phyloP scores from a whole-genome alignment of 1,284 basidiomycete species.

The Heterobasidion parviporum region DNA sequence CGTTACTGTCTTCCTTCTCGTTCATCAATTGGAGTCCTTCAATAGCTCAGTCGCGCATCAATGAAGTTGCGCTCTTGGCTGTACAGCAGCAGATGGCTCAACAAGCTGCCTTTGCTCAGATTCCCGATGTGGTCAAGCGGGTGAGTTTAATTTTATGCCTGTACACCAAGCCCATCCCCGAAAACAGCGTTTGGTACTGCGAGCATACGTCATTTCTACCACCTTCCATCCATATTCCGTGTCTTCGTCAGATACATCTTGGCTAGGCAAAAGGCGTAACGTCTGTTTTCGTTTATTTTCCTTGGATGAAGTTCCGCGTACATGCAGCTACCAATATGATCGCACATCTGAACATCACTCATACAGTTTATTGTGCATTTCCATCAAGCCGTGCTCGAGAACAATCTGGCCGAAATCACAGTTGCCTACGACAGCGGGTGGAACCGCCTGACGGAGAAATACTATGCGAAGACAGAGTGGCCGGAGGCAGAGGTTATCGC shows the following conservation, averaged over 20 bases:
- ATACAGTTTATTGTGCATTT: slow-evolving; percentile 84
- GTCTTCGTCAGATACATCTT: no score
- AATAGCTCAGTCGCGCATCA: slow-evolving; percentile 46
- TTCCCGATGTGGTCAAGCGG: slow-evolving; percentile 75
- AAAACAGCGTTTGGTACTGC: no score
- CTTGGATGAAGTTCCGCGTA: no score
- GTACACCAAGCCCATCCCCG: no score
- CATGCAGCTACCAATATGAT: no score
- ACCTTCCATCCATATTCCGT: no score
- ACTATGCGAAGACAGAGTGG: slow-evolving; percentile 93
- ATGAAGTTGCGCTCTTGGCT: slow-evolving; percentile 57
- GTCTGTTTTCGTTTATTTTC: no score
- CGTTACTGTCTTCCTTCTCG: background rate
- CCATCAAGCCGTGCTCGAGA: slow-evolving; percentile 80
- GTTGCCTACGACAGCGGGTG: slow-evolving; percentile 93
- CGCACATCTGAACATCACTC: background rate
- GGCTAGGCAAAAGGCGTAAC: no score
- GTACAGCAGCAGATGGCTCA: slow-evolving; percentile 77
- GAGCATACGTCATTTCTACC: no score
- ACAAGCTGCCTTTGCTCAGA: slow-evolving; percentile 67
- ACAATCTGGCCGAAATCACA: slow-evolving; percentile 84
- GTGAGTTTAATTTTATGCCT: slow-evolving; percentile 32
- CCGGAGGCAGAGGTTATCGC: slow-evolving; percentile 95
- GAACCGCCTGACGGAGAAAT: slow-evolving; percentile 95
- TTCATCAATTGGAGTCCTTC: slow-evolving; percentile 6